Conservation (phyloP, 129 eudicot genomes). For the Glebionis coronaria region DNA sequence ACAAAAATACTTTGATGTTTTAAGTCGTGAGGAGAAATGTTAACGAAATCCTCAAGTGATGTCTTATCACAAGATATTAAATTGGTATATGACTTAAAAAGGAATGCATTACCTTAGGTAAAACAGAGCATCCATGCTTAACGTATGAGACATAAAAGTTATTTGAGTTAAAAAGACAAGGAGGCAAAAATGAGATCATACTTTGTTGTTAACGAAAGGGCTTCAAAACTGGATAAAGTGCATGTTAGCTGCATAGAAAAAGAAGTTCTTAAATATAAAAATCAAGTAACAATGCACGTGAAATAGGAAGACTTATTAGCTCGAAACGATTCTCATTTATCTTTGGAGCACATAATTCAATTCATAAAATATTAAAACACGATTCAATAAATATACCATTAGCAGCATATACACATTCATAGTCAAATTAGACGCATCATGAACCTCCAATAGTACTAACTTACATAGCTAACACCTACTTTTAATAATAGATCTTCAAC, state of each 20-base stretch:
- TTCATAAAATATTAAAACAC: too few relatives aligned
- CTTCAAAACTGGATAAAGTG: constrained; percentile 62
- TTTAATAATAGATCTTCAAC: too few relatives aligned
- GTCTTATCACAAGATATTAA: constrained; percentile 39
- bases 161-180: not conserved
- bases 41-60: constrained; percentile 69
- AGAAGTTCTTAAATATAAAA: too few relatives aligned
- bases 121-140: not conserved
- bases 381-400: too few relatives aligned
- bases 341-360: too few relatives aligned
- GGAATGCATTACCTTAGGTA: not conserved
- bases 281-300: not conserved
- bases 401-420: too few relatives aligned
- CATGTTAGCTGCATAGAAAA: constrained; percentile 51
- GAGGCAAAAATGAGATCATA: constrained; percentile 21
- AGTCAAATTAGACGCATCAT: too few relatives aligned
- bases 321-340: not conserved
- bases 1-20: too few relatives aligned
- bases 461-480: too few relatives aligned
- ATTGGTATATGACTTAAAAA: too few relatives aligned
- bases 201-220: constrained; percentile 65
- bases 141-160: not conserved
- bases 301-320: not conserved
- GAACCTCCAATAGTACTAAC: too few relatives aligned
- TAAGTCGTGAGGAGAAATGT: too few relatives aligned